These are phyloP conservation scores for Phtheirospermum japonicum DNA, from an alignment of 257 asterid genomes.

Conservation along the genomic window DNA sequence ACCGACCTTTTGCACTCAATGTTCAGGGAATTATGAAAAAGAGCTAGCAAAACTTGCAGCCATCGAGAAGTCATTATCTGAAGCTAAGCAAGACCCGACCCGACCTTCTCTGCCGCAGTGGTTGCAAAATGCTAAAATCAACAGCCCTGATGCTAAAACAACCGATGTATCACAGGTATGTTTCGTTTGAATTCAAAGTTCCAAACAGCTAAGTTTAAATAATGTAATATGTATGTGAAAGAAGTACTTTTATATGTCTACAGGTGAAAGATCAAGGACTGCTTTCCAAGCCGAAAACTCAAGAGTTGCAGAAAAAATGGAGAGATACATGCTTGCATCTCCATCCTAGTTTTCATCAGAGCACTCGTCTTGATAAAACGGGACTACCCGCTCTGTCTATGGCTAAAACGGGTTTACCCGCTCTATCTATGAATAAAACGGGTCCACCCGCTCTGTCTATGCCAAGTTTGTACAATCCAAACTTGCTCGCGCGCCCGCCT, in stretches of 20 bases:
- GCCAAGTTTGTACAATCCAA: slow-evolving; percentile 32
- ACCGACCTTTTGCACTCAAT: slow-evolving; percentile 52
- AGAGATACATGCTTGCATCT: slow-evolving; percentile 64
- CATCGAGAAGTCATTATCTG: slow-evolving; percentile 57
- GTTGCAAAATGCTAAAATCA: slow-evolving; percentile 71
- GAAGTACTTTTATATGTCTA: slow-evolving; percentile 1
- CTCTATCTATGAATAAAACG: background rate
- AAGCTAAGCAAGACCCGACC: slow-evolving; percentile 40
- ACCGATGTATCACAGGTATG: slow-evolving; percentile 49
- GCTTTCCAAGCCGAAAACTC: slow-evolving; percentile 56
- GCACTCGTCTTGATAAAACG: slow-evolving; percentile 30
- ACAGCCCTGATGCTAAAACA: slow-evolving; percentile 36
- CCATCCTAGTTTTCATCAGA: slow-evolving; percentile 67
- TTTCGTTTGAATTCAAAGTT: slow-evolving; percentile 15
- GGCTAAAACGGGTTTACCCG: slow-evolving; percentile 6
- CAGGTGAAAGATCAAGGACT: slow-evolving; percentile 56
- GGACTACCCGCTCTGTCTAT: slow-evolving; percentile 27
- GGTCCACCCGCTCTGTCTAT: background rate
- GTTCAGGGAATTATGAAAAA: slow-evolving; percentile 52
- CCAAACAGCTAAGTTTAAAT: background rate
- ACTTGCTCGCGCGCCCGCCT: slow-evolving; percentile 46
- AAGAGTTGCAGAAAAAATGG: slow-evolving; percentile 77
- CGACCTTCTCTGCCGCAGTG: slow-evolving; percentile 65
- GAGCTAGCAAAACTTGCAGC: slow-evolving; percentile 57
- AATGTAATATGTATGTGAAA: slow-evolving; percentile 9